phyloP scores from a whole-genome alignment of 2,329 filamentous ascomycete species.

The Huntiella moniliformis region DNA sequence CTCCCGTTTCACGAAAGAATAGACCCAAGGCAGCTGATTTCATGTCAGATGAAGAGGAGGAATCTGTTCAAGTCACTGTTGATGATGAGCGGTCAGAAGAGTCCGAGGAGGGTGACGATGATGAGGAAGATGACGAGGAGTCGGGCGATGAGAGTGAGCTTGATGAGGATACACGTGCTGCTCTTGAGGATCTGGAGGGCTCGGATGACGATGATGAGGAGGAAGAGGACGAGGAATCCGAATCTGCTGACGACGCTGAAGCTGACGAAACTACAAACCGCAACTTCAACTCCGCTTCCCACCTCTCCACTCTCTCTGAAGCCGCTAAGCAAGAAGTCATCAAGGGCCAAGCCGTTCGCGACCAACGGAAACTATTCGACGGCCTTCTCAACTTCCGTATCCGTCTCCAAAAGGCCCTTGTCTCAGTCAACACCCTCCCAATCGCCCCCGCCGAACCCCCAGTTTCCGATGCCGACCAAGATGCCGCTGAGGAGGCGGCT shows the following conservation, averaged over 20 bases:
- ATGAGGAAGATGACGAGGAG: slow-evolving; percentile 21
- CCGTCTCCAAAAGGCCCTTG: slow-evolving; percentile 75
- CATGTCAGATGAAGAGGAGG: slow-evolving; percentile 26
- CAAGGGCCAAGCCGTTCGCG: slow-evolving; percentile 73
- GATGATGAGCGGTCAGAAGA: slow-evolving; percentile 17
- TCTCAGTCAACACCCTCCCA: slow-evolving; percentile 59
- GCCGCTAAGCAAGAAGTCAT: slow-evolving; percentile 38
- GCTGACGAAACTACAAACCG: slow-evolving; percentile 12
- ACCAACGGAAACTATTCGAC: slow-evolving; percentile 73
- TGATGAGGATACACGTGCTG: slow-evolving; percentile 20
- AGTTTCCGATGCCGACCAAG: slow-evolving; percentile 29
- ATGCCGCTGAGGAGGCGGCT: slow-evolving; percentile 68
- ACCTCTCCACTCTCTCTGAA: slow-evolving; percentile 11
- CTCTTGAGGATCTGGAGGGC: slow-evolving; percentile 15
- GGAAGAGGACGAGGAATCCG: slow-evolving; percentile 19
- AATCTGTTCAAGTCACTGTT: slow-evolving; percentile 15
- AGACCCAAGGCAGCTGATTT: slow-evolving; percentile 37
- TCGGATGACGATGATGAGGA: slow-evolving; percentile 19
- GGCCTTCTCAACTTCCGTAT: slow-evolving; percentile 78
- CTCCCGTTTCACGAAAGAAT: slow-evolving; percentile 18
- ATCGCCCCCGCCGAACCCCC: slow-evolving; percentile 21
- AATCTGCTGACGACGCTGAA: slow-evolving; percentile 17
- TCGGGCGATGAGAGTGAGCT: slow-evolving; percentile 16
- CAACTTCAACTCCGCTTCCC: slow-evolving; percentile 5
- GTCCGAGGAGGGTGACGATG: slow-evolving; percentile 18